A percentile compares a stretch with the other conserved stretches of the same genome.
Evolutionary conservation across 2,329 filamentous ascomycete species (phyloP).

Genomic region (Penicillium brasilianum): DNA sequence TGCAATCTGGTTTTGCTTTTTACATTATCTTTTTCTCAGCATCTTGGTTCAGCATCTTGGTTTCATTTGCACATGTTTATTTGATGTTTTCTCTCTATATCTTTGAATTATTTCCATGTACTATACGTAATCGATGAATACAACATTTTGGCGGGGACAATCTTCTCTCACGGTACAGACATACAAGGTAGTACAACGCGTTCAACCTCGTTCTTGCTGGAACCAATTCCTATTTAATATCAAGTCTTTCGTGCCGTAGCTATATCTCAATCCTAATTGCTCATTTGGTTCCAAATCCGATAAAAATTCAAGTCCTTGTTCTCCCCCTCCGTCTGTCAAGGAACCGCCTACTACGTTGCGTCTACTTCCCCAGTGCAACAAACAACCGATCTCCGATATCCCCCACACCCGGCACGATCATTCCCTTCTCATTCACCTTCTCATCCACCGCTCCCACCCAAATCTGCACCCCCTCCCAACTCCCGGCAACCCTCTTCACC

Average conservation of each 20-base stretch:
- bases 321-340: too few relatives aligned
- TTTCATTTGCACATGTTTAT: slow-evolving; percentile 37
- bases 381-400: slow-evolving; percentile 92
- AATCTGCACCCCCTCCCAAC: slow-evolving; percentile 72
- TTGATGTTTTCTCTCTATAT: slow-evolving; percentile 29
- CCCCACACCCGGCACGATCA: slow-evolving; percentile 88
- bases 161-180: neutral
- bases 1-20: slow-evolving; percentile 2
- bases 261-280: neutral
- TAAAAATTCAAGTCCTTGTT: too few relatives aligned
- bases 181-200: too few relatives aligned
- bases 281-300: neutral
- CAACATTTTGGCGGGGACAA: slow-evolving; percentile 39
- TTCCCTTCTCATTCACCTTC: slow-evolving; percentile 74
- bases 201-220: neutral
- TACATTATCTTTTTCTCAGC: slow-evolving; percentile 16
- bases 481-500: slow-evolving; percentile 70
- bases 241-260: too few relatives aligned
- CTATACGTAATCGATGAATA: slow-evolving; percentile 46
- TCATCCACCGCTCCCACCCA: slow-evolving; percentile 83
- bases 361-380: slow-evolving; percentile 81
- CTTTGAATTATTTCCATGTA: slow-evolving; percentile 38
- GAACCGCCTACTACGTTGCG: too few relatives aligned
- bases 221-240: too few relatives aligned
- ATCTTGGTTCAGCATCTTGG: slow-evolving; percentile 25